Evolutionary conservation across 371 early-diverging fungal genomes (phyloP).

Genomic region (Blakeslea trispora): DNA sequence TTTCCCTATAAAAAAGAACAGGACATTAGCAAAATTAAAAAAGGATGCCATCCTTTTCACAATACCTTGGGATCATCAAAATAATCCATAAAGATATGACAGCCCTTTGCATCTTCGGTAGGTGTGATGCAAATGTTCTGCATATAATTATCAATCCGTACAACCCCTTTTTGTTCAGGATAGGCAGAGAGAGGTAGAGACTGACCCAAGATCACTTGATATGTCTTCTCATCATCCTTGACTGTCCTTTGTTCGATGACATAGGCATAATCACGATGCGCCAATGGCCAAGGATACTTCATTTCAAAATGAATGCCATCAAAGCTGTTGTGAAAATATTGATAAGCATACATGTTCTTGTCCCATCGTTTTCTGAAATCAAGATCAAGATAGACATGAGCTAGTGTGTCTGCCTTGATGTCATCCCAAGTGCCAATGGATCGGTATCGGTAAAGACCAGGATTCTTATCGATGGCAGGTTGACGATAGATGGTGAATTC

Average conservation of each 20-base stretch:
- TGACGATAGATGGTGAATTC: slow-evolving; percentile 34
- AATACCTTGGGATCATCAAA: slow-evolving; percentile 60
- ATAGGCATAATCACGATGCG: slow-evolving; percentile 53
- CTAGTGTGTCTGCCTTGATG: slow-evolving; percentile 27
- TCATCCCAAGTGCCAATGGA: slow-evolving; percentile 33
- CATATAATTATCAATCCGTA: slow-evolving; percentile 49
- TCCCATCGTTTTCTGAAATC: slow-evolving; percentile 54
- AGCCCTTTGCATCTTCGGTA: slow-evolving; percentile 38
- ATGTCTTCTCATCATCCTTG: slow-evolving; percentile 21
- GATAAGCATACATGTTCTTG: slow-evolving; percentile 42
- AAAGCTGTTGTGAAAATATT: slow-evolving; percentile 28
- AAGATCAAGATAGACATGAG: slow-evolving; percentile 41
- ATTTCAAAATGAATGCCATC: slow-evolving; percentile 22
- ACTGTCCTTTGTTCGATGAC: slow-evolving; percentile 31
- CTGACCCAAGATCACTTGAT: slow-evolving; percentile 48
- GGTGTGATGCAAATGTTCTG: slow-evolving; percentile 49
- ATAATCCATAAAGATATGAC: slow-evolving; percentile 49
- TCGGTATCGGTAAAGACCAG: slow-evolving; percentile 30
- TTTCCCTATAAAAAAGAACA: slow-evolving; percentile 37
- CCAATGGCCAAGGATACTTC: slow-evolving; percentile 52
- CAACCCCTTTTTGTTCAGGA: slow-evolving; percentile 36
- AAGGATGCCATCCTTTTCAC: no score
- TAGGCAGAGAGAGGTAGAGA: slow-evolving; percentile 35
- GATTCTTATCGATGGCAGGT: slow-evolving; percentile 13
- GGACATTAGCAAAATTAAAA: no score